Percentiles rank a stretch among this genome's conserved stretches.
These are phyloP conservation scores for Cocos nucifera DNA, from an alignment of 176 grass and related monocot species.

Conservation along the genomic window DNA sequence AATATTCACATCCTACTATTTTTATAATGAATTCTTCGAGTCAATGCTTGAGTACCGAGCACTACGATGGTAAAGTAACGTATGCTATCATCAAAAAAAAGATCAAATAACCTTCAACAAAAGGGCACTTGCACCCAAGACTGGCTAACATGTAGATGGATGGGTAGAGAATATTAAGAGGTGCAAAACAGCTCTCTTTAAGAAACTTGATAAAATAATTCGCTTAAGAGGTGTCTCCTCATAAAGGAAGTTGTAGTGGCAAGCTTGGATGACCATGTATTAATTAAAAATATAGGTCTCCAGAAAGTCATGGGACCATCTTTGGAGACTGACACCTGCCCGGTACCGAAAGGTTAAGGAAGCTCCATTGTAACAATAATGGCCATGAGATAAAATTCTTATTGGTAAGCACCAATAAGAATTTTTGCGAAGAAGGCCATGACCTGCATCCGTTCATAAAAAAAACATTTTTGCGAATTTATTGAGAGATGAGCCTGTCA, in stretches of 20 bases:
- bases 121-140: not conserved
- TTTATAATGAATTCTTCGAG: not conserved
- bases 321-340: no score
- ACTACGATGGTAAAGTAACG: conserved; percentile 1
- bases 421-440: no score
- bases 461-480: no score
- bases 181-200: not conserved
- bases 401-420: no score
- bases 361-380: no score
- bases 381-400: no score
- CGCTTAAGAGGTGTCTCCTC: not conserved
- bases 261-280: not conserved
- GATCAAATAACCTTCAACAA: not conserved
- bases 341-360: no score
- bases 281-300: not conserved
- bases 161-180: not conserved
- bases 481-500: no score
- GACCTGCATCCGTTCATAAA: no score
- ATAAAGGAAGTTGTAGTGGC: not conserved
- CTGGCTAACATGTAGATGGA: not conserved
- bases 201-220: not conserved
- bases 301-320: not conserved
- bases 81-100: conserved; percentile 1
- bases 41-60: not conserved
- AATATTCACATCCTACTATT: no score